Conservation (phyloP, 1,139 yeast genomes). For the Williopsis jadinii region DNA sequence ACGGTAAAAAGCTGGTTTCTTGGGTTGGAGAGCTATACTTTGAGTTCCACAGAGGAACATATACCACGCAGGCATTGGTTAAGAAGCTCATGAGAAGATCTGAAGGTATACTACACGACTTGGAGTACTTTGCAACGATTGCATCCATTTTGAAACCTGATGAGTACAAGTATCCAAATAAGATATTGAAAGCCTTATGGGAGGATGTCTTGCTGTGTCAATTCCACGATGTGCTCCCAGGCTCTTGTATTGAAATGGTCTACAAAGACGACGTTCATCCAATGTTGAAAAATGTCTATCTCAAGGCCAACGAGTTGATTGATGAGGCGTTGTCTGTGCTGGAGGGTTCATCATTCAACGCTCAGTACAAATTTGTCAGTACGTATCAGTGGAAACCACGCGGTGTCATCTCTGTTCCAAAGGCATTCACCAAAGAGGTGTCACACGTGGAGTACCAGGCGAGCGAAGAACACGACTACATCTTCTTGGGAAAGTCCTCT, state of each 20-base stretch:
- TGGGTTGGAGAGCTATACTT: constrained; percentile 94
- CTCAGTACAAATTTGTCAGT: constrained; percentile 34
- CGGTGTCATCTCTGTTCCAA: constrained; percentile 40
- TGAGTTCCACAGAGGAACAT: constrained; percentile 95
- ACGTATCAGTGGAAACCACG: constrained; percentile 66
- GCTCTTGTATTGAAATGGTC: constrained; percentile 92
- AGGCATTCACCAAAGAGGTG: constrained; percentile 3
- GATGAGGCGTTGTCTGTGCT: constrained; percentile 43
- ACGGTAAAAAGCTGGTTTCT: constrained; percentile 65
- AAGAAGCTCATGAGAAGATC: constrained; percentile 73
- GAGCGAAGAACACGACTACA: constrained; percentile 14
- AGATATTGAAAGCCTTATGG: constrained; percentile 69
- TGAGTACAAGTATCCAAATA: constrained; percentile 62
- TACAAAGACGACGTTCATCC: constrained; percentile 89
- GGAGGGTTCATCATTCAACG: constrained; percentile 10
- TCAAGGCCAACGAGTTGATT: constrained; percentile 45
- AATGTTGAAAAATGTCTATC: constrained; percentile 54
- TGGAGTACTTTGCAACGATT: constrained; percentile 76
- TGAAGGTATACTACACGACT: constrained; percentile 77
- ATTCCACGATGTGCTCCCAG: constrained; percentile 95
- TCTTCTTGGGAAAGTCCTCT: constrained; percentile 10
- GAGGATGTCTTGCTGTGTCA: constrained; percentile 85
- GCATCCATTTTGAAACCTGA: constrained; percentile 47
- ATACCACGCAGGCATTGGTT: constrained; percentile 85
- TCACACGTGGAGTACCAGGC: constrained; percentile 3